Conservation (phyloP, 768 basidiomycete species). For the Grammothele lineata region DNA sequence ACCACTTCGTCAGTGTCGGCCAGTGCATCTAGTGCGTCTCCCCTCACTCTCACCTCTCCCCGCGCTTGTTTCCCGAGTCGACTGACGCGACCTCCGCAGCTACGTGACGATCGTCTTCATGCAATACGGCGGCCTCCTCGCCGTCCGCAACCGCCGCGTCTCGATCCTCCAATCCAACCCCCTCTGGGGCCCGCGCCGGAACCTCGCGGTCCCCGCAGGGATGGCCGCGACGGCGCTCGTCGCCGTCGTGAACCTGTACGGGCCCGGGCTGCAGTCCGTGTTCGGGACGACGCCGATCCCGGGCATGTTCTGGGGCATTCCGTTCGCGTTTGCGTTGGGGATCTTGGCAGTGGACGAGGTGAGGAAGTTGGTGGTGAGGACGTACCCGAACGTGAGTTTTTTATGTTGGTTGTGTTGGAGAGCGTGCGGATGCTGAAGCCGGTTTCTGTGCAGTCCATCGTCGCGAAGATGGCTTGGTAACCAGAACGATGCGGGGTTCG, state of each 20-base stretch:
- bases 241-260: constrained; percentile 41
- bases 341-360: constrained; percentile 40
- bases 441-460: constrained; percentile 25
- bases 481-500: no score
- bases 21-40: constrained; percentile 42
- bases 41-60: not conserved
- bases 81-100: constrained; percentile 45
- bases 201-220: constrained; percentile 32
- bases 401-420: constrained; percentile 3
- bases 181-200: constrained; percentile 42
- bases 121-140: constrained; percentile 59
- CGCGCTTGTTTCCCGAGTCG: constrained; percentile 22
- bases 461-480: constrained; percentile 37
- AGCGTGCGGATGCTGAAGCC: not conserved
- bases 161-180: constrained; percentile 56
- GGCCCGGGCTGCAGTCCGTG: constrained; percentile 38
- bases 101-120: constrained; percentile 51
- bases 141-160: constrained; percentile 50
- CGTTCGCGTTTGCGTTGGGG: constrained; percentile 39
- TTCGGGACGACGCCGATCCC: constrained; percentile 42
- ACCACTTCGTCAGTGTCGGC: constrained; percentile 49
- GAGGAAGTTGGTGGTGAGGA: constrained; percentile 41
- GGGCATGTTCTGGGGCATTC: constrained; percentile 45
- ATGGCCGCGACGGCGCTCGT: constrained; percentile 41
- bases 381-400: constrained; percentile 35